Evolutionary conservation across 768 basidiomycete genomes (phyloP).

Genomic region (Mycena capillaripes): DNA sequence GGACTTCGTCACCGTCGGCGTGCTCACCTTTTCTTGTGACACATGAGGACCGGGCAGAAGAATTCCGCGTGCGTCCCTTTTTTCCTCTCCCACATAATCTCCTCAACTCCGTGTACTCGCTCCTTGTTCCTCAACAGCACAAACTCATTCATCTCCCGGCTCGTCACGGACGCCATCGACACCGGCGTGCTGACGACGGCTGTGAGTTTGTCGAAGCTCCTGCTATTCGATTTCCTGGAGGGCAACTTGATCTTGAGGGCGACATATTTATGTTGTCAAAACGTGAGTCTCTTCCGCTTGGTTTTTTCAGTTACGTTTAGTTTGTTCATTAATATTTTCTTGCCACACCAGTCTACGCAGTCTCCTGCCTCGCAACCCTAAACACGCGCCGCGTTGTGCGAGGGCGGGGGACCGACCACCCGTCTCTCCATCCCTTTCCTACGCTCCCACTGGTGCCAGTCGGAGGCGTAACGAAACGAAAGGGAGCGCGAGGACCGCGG

Average conservation of each 20-base stretch:
- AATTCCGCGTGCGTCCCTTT: slow-evolving; percentile 51
- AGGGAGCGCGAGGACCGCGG: slow-evolving; percentile 59
- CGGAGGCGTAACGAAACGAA: no score
- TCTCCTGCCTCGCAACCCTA: no score
- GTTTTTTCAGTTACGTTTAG: slow-evolving; percentile 73
- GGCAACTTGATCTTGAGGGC: no score
- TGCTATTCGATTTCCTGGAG: no score
- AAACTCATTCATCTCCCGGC: slow-evolving; percentile 69
- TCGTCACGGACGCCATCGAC: no score
- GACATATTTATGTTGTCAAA: no score
- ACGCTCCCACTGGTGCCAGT: no score
- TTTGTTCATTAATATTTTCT: slow-evolving; percentile 61
- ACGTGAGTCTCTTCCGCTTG: no score
- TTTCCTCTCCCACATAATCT: background rate
- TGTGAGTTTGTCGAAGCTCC: no score
- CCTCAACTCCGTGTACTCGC: background rate
- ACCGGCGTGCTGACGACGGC: no score
- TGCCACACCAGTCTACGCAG: slow-evolving; percentile 54
- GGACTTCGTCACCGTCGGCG: slow-evolving; percentile 68
- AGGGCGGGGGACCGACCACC: slow-evolving; percentile 67
- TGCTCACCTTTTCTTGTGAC: slow-evolving; percentile 73
- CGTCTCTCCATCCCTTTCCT: no score
- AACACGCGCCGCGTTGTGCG: slow-evolving; percentile 71
- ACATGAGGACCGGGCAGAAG: slow-evolving; percentile 65
- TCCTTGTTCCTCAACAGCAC: slow-evolving; percentile 53